These are phyloP conservation scores for Ogataea siamensis DNA, from an alignment of 805 yeast genomes.

Conservation along the genomic window DNA sequence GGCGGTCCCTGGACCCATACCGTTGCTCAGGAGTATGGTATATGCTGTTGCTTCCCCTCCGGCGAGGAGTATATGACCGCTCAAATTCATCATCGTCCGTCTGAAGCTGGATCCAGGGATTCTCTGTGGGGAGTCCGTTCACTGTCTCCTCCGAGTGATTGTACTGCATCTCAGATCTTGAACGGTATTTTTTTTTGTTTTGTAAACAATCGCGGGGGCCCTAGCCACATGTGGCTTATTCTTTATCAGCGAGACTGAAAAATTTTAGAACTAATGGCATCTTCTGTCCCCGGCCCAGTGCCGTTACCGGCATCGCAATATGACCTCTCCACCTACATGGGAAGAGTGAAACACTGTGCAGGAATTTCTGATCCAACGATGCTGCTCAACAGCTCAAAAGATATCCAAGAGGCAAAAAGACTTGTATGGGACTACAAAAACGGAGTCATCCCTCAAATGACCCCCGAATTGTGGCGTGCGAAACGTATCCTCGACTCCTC, in stretches of 20 bases:
- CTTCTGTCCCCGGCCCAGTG: slow-evolving; percentile 80
- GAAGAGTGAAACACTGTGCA: slow-evolving; percentile 92
- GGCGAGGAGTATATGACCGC: slow-evolving; percentile 8
- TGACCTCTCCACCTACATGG: slow-evolving; percentile 83
- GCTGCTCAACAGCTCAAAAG: slow-evolving; percentile 67
- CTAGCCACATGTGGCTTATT: slow-evolving; percentile 13
- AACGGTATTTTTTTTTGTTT: slow-evolving; percentile 6
- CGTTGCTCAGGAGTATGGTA: slow-evolving; percentile 12
- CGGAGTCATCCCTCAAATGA: slow-evolving; percentile 62
- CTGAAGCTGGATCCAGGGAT: slow-evolving; percentile 15
- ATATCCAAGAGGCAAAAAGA: slow-evolving; percentile 62
- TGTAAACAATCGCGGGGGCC: slow-evolving; percentile 9
- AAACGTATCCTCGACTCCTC: slow-evolving; percentile 87
- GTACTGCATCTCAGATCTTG: slow-evolving; percentile 3
- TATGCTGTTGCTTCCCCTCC: slow-evolving; percentile 10
- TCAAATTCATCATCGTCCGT: slow-evolving; percentile 8
- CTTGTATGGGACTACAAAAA: slow-evolving; percentile 69
- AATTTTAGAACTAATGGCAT: slow-evolving; percentile 59
- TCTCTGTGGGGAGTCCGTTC: slow-evolving; percentile 7
- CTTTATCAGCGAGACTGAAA: slow-evolving; percentile 7
- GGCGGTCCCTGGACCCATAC: slow-evolving; percentile 15
- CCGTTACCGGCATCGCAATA: slow-evolving; percentile 76
- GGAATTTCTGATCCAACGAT: slow-evolving; percentile 90
- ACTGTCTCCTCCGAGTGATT: slow-evolving; percentile 11
- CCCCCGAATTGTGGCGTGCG: slow-evolving; percentile 85